Conservation (phyloP, 108 stramenopile species). For the Pseudonitzschia pungens region DNA sequence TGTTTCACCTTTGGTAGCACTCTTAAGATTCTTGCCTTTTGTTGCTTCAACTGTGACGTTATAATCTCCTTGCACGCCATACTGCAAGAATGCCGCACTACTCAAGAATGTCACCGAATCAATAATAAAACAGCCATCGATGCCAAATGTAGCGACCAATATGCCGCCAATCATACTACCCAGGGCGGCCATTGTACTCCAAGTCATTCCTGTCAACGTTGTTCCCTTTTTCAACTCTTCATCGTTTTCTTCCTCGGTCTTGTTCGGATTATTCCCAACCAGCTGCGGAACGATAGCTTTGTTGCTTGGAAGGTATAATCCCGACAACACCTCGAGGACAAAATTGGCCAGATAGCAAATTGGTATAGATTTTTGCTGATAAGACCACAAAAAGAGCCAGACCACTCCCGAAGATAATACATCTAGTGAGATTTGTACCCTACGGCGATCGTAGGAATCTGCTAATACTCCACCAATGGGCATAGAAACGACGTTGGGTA, state of each 20-base stretch:
- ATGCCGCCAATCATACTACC: conserved; percentile 59
- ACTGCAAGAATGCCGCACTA: conserved; percentile 42
- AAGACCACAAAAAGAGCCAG: conserved; percentile 49
- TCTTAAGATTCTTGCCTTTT: not conserved
- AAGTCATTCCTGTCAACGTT: conserved; percentile 56
- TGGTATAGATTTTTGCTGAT: conserved; percentile 42
- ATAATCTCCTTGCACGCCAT: conserved; percentile 30
- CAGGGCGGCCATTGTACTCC: conserved; percentile 61
- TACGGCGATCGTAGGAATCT: conserved; percentile 63
- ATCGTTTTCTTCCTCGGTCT: not conserved
- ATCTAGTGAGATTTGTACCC: conserved; percentile 56
- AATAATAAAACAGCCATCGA: conserved; percentile 50
- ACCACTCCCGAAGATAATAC: conserved; percentile 44
- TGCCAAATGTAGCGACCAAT: conserved; percentile 45
- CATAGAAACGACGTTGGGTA: conserved; percentile 59
- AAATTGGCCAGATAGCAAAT: conserved; percentile 55
- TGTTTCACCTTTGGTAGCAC: not conserved
- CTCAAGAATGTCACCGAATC: conserved; percentile 44
- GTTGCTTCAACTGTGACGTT: conserved; percentile 6
- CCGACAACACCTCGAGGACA: conserved; percentile 49
- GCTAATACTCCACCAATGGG: conserved; percentile 69
- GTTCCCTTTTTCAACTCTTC: conserved; percentile 71
- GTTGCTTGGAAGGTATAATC: conserved; percentile 63
- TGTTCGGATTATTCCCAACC: conserved; percentile 18
- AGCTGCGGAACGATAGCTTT: conserved; percentile 59